phyloP scores from a whole-genome alignment of 768 basidiomycete genomes.

The Suillus clintonianus region DNA sequence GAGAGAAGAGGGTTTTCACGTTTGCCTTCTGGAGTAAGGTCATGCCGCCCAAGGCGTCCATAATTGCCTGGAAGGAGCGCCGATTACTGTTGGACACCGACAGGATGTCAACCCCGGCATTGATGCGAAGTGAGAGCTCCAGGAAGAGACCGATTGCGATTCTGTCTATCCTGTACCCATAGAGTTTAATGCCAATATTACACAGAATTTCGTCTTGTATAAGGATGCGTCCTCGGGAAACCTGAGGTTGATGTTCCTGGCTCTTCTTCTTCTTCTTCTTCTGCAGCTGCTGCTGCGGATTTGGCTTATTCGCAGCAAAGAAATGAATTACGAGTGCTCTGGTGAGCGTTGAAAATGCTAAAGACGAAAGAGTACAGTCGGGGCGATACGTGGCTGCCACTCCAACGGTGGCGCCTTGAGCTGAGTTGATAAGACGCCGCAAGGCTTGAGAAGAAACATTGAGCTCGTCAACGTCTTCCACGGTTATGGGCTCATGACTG shows the following conservation, averaged over 20 bases:
- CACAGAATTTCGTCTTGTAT: conserved; percentile 37
- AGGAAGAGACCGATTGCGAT: conserved; percentile 40
- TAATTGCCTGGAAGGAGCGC: conserved; percentile 35
- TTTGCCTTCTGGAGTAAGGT: conserved; percentile 23
- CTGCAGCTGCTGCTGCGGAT: conserved; percentile 1
- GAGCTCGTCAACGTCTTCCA: conserved; percentile 28
- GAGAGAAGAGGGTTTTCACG: conserved; percentile 33
- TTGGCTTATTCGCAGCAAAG: conserved; percentile 12
- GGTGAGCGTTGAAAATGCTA: conserved; percentile 43
- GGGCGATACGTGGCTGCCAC: conserved; percentile 44
- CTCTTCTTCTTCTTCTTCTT: background rate
- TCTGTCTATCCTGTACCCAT: conserved; percentile 49
- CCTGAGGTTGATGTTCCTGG: background rate
- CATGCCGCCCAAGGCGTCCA: conserved; percentile 42
- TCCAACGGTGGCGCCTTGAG: conserved; percentile 33
- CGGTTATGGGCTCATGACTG: conserved; percentile 24
- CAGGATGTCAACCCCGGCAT: conserved; percentile 42
- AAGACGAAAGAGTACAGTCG: conserved; percentile 32
- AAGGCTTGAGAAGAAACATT: conserved; percentile 25
- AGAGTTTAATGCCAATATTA: conserved; percentile 29
- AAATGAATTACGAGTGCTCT: conserved; percentile 39
- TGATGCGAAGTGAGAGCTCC: conserved; percentile 39
- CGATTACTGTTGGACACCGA: conserved; percentile 31
- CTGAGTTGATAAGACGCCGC: conserved; percentile 29
- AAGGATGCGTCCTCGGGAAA: conserved; percentile 16